Base-by-base conservation (phyloP, 1,284 basidiomycete genomes). In the Leccinum pachyderme region DNA sequence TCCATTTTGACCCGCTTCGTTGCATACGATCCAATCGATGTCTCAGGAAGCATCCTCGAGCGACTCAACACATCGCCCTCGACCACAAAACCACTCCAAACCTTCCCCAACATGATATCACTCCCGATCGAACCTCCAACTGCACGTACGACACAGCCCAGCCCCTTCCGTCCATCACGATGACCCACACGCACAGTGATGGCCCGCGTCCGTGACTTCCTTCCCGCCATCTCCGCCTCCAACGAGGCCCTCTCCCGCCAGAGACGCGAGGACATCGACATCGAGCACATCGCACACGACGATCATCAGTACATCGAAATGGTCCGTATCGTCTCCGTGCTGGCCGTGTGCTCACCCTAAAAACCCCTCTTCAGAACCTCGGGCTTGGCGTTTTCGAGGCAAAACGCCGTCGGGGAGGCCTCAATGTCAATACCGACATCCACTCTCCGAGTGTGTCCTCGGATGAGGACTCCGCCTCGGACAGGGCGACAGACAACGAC, bases 351-450 rank as follows among this genome's bases (percentile, higher is more conserved):
- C 28, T 54, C 47, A 63, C 48, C 1, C 57, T 41, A 3, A 35
- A 35, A n/a, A 1, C 28, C 37, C 11, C n/a, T 18, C 15, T 35
- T 27, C 61, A 87, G 84, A 80, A 86, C 59, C 78, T 87, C 25
- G 85, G 84, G 7, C 74, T 87, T 0, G 84, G 85, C 6, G 75
- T 87, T 2, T 84, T 84, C 56, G 81, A 85, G 61, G 69, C 76
- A 67, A 68, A 62, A 50, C 41, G 2, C 41, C 59, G 22, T 8
- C 27, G 45, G 31, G 54, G 15, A 32, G 54, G 15, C 11, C 29
- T 43, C 4, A 44, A 31, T 7, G 25, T 49, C 2, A 45, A 31
- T 5, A 27, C 52, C 9, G 47, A 56, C 28, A 47, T 51, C 2
- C 47, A 29, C 37, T 45, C 57, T 5, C 13, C 28, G 5, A 49